Evolutionary conservation across 768 basidiomycete genomes (phyloP), one percentile per base, ranked within the genome.

Genomic region (Amanita phalloides): DNA sequence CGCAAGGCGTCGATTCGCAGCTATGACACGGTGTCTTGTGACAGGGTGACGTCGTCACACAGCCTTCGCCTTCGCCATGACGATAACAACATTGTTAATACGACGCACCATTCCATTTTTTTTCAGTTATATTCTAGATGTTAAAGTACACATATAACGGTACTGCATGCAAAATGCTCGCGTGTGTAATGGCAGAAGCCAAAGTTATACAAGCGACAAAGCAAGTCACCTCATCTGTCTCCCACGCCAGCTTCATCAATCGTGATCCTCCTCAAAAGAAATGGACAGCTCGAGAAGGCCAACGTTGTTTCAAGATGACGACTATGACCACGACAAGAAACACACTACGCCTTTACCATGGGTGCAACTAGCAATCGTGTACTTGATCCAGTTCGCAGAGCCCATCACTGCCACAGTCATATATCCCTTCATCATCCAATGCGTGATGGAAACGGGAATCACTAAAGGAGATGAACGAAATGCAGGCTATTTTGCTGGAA

Each of bases 401-500:
- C 69, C 70, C 13, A 53, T 72, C 14, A 65, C 68, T 0, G 62
- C 65, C 6, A 65, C 66, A 2, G 71, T 71, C 11, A 67, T 71
- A 35, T 70, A 68, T 46, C 70, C 70, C 1, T 73, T 72, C 52
- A 61, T 70, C 20, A 67, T 66, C 45, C 65, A 70, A 38, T 64
- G 70, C 30, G 63, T 73, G 6, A 56, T 64, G 30, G 61, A 61
- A 44, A 66, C 65, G 6, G 71, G 71, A 0, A 59, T 71, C 20
- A 69, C 70, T 0, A 53, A 58, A 9, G 69, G 69, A 21, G 66
- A 71, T 43, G 70, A 70, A 48, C 54, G 57, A 10, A 69, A 64
- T 46, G 67, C 65, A 4, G 72, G 72, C 3, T 71, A 74, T 48
- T 73, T 68, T 54, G 68, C 68, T 32, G 71, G 72, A 1, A 57